Base-by-base conservation (phyloP, 192 early-diverging fungal genomes). In the Pilobolus umbonatus region DNA sequence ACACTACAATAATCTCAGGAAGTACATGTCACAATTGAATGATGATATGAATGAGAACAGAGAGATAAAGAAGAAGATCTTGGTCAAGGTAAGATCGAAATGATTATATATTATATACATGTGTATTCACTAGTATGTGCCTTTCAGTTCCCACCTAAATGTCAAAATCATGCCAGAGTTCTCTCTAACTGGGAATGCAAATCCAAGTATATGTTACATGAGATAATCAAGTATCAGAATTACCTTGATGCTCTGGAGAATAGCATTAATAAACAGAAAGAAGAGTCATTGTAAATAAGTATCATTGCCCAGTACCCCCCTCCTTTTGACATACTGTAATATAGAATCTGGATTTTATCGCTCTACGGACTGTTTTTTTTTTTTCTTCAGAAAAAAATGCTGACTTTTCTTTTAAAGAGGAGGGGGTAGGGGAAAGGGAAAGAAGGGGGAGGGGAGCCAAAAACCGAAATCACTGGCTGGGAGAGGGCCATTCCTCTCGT, bases 141-240 rank as follows among this genome's bases (percentile, higher is more conserved):
- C 14, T 54, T 5, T 19, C 64, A 87, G 72, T 91, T 88, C 57
- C 71, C 61, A 32, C 75, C 75, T 22, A 74, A 76, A 46, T 80
- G 82, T 22, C 71, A 69, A 34, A 80, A 85, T 62, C 65, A 81
- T 68, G 64, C 80, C 3, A 84, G 80, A 60, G 89, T 82, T 6
- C 79, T 89, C 54, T 71, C 79, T 10, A 91, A 91, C 61, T 91
- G 89, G 89, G 89, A 91, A 72, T 75, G 79, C 52, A 84, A 85
- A 66, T 86, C 86, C 10, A 83, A 86, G 60, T 83, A 88, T 64
- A 68, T 91, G 28, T 62, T 91, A 35, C 81, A 88, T 67, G 89
- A 91, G 74, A 86, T 89, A 62, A 85, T 91, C 71, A 91, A 89
- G 61, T 86, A 89, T 55, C 85, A 88, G 62, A 87, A 85, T 59